These are phyloP conservation scores for Periconia digitata DNA, from an alignment of 2,329 filamentous ascomycete species.

Conservation along the genomic window DNA sequence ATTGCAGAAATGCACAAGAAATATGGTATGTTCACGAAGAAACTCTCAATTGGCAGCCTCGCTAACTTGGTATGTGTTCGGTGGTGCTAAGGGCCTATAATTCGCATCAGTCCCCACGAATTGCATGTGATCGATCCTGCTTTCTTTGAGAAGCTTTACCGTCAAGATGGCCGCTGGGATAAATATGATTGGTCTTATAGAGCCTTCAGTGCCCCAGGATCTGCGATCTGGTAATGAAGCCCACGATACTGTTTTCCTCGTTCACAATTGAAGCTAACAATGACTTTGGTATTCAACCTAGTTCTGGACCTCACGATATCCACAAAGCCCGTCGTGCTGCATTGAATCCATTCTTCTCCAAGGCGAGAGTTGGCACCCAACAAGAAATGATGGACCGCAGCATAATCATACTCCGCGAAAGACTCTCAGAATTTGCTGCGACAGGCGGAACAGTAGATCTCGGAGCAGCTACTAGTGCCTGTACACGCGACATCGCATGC, in stretches of 20 bases:
- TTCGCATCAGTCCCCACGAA: slow-evolving; percentile 19
- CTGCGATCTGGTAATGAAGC: slow-evolving; percentile 2
- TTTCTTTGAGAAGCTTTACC: slow-evolving; percentile 22
- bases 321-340: slow-evolving; percentile 21
- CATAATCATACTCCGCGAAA: slow-evolving; percentile 9
- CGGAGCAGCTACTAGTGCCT: slow-evolving; percentile 12
- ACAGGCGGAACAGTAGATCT: slow-evolving; percentile 8
- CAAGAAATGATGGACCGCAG: slow-evolving; percentile 16
- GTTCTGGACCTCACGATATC: slow-evolving; percentile 19
- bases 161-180: slow-evolving; percentile 7
- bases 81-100: slow-evolving; percentile 6
- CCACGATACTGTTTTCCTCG: too few relatives aligned
- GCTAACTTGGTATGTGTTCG: not conserved
- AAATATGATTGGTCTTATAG: slow-evolving; percentile 7
- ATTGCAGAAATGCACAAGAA: slow-evolving; percentile 15
- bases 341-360: slow-evolving; percentile 26
- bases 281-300: slow-evolving; percentile 9
- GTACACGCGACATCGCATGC: slow-evolving; percentile 20
- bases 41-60: too few relatives aligned
- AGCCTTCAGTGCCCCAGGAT: slow-evolving; percentile 5
- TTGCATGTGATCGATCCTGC: slow-evolving; percentile 14
- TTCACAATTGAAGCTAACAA: too few relatives aligned
- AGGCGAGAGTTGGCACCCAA: slow-evolving; percentile 14
- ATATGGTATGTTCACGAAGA: too few relatives aligned
- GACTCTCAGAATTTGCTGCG: slow-evolving; percentile 6